phyloP scores from a whole-genome alignment of 208 protist species.

The Leishmania tropica region DNA sequence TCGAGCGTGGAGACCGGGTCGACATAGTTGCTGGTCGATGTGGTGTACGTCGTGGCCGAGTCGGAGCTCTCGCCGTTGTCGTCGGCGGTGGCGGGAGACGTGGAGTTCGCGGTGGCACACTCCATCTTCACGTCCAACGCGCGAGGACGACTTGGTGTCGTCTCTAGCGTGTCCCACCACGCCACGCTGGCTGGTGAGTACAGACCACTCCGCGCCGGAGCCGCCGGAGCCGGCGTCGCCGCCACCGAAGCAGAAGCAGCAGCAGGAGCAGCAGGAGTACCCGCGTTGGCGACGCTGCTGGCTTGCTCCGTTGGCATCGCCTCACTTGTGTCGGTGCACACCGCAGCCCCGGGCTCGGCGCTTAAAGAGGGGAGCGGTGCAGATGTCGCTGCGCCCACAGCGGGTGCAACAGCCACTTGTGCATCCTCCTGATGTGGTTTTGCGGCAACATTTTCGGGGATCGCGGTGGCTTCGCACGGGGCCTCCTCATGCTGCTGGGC shows the following conservation, averaged over 20 bases:
- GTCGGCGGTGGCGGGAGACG: constrained; percentile 11
- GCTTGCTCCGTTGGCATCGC: neutral
- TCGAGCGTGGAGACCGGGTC: constrained; percentile 12
- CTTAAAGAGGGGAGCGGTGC: neutral
- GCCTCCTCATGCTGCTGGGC: neutral
- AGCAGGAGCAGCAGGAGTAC: neutral
- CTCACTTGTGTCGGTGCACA: neutral
- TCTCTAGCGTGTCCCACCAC: constrained; percentile 67
- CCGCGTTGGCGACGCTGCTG: neutral
- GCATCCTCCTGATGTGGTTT: neutral
- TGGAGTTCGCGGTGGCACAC: neutral
- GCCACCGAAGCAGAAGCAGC: neutral
- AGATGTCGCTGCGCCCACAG: neutral
- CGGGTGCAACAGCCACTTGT: neutral
- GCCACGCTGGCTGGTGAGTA: constrained; percentile 59
- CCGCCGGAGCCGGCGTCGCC: neutral
- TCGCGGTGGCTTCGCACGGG: neutral
- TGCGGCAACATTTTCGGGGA: constrained; percentile 19
- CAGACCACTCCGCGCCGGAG: neutral
- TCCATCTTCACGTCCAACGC: neutral
- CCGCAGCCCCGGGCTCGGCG: neutral
- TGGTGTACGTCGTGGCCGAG: constrained; percentile 75
- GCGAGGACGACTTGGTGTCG: neutral
- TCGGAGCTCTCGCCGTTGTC: constrained; percentile 51
- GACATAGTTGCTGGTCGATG: constrained; percentile 34